A percentile compares a stretch with the other conserved stretches of the same genome.
phyloP scores from a whole-genome alignment of 805 yeast genomes.

The Debaryomyces prosopidis region DNA sequence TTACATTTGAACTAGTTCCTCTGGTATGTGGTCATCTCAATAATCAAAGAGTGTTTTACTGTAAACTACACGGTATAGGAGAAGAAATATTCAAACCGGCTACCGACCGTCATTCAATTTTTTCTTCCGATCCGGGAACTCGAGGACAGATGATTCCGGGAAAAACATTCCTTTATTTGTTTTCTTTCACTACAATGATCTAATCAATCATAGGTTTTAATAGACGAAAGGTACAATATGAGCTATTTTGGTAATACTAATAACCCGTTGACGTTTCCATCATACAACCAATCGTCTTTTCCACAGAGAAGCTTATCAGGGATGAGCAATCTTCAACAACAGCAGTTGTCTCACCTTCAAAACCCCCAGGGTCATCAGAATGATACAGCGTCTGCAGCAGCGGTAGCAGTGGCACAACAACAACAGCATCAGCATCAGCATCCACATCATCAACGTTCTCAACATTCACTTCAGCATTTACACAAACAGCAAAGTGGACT shows the following conservation, averaged over 20 bases:
- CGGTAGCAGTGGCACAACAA: slow-evolving; percentile 9
- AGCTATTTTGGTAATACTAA: slow-evolving; percentile 16
- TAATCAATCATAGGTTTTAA: not conserved
- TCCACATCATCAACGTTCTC: not conserved
- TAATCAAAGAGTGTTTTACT: too few relatives aligned
- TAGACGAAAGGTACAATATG: slow-evolving; percentile 9
- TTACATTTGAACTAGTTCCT: too few relatives aligned
- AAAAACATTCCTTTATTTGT: slow-evolving; percentile 1
- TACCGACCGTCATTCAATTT: slow-evolving; percentile 3
- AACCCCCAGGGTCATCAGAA: slow-evolving; percentile 4
- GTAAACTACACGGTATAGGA: too few relatives aligned
- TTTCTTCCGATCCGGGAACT: not conserved
- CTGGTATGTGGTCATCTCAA: too few relatives aligned
- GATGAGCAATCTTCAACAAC: slow-evolving; percentile 8
- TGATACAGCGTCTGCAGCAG: slow-evolving; percentile 12
- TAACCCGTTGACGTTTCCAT: slow-evolving; percentile 23
- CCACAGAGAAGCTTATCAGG: slow-evolving; percentile 12
- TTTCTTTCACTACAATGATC: not conserved
- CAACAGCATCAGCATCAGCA: slow-evolving; percentile 9
- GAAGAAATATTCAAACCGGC: not conserved
- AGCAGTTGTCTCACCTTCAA: slow-evolving; percentile 8
- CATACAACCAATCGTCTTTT: slow-evolving; percentile 18
- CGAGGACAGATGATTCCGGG: slow-evolving; percentile 8
- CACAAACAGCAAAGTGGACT: slow-evolving; percentile 6
- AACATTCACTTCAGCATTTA: slow-evolving; percentile 3